A percentile compares a stretch with the other conserved stretches of the same genome.
phyloP scores from a whole-genome alignment of 1,284 basidiomycete genomes.

The Apiotrichum laibachii region DNA sequence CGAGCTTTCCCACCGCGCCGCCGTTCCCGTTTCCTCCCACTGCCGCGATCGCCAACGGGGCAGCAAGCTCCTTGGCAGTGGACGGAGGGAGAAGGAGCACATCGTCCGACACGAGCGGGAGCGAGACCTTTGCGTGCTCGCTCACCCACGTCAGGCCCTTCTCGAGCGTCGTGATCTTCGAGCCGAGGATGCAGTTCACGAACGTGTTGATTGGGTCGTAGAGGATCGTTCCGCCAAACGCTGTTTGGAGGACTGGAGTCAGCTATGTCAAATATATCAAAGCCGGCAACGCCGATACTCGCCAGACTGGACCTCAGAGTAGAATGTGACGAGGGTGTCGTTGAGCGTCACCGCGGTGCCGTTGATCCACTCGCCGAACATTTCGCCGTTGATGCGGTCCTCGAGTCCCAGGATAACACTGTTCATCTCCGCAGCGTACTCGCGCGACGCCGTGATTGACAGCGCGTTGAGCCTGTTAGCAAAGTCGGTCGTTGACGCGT shows the following conservation, averaged over 20 bases:
- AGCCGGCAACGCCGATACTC: constrained; percentile 11
- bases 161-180: constrained; percentile 82
- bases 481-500: constrained; percentile 68
- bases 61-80: constrained; percentile 68
- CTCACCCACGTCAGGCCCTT: constrained; percentile 87
- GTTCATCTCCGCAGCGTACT: constrained; percentile 76
- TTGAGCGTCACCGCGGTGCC: constrained; percentile 86
- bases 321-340: constrained; percentile 54
- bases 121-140: constrained; percentile 73
- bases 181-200: constrained; percentile 80
- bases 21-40: constrained; percentile 60
- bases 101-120: constrained; percentile 69
- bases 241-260: constrained; percentile 57
- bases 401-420: constrained; percentile 66
- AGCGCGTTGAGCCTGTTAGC: constrained; percentile 72
- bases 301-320: constrained; percentile 51
- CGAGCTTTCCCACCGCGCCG: constrained; percentile 70
- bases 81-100: constrained; percentile 70
- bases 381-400: constrained; percentile 71
- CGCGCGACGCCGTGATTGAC: constrained; percentile 72
- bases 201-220: constrained; percentile 80
- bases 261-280: background rate
- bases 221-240: constrained; percentile 80
- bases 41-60: constrained; percentile 74
- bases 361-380: constrained; percentile 88